Percentiles rank a stretch among this genome's conserved stretches.
These are phyloP conservation scores for Pythium aristosporum DNA, from an alignment of 352 stramenopile genomes.

Conservation along the genomic window DNA sequence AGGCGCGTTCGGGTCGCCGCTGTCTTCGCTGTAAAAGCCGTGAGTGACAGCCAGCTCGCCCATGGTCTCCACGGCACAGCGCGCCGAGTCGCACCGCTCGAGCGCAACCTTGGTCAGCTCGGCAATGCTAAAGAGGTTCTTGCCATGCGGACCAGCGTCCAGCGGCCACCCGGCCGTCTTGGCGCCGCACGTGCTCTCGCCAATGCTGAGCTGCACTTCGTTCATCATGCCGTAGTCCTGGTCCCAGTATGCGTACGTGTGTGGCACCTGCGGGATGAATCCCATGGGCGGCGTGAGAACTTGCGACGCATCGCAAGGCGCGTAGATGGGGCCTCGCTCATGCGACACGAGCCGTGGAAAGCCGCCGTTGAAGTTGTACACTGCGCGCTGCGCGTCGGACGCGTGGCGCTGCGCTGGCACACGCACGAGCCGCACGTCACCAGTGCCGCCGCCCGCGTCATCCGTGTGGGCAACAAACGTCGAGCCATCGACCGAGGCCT, in stretches of 20 bases:
- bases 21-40: slow-evolving; percentile 94
- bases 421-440: slow-evolving; percentile 82
- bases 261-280: slow-evolving; percentile 86
- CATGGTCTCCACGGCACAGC: slow-evolving; percentile 89
- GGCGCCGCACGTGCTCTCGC: slow-evolving; percentile 90
- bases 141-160: slow-evolving; percentile 38
- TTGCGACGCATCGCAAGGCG: slow-evolving; percentile 13
- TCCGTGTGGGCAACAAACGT: slow-evolving; percentile 90
- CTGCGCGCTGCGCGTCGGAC: slow-evolving; percentile 30
- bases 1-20: slow-evolving; percentile 44
- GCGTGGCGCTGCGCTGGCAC: slow-evolving; percentile 60
- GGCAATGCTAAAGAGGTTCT: slow-evolving; percentile 89
- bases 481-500: slow-evolving; percentile 78
- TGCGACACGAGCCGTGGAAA: slow-evolving; percentile 72
- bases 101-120: slow-evolving; percentile 91
- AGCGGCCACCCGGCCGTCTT: slow-evolving; percentile 73
- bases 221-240: slow-evolving; percentile 96
- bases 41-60: slow-evolving; percentile 89
- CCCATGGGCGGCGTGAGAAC: slow-evolving; percentile 51
- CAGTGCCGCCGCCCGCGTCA: slow-evolving; percentile 65
- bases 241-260: slow-evolving; percentile 94
- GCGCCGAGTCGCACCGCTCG: slow-evolving; percentile 82
- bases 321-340: slow-evolving; percentile 74
- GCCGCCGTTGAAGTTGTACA: slow-evolving; percentile 72
- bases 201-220: slow-evolving; percentile 92